Percentiles rank a stretch among this genome's conserved stretches.
Conservation (phyloP, 2,329 filamentous ascomycete genomes). For the Calonectria montana region DNA sequence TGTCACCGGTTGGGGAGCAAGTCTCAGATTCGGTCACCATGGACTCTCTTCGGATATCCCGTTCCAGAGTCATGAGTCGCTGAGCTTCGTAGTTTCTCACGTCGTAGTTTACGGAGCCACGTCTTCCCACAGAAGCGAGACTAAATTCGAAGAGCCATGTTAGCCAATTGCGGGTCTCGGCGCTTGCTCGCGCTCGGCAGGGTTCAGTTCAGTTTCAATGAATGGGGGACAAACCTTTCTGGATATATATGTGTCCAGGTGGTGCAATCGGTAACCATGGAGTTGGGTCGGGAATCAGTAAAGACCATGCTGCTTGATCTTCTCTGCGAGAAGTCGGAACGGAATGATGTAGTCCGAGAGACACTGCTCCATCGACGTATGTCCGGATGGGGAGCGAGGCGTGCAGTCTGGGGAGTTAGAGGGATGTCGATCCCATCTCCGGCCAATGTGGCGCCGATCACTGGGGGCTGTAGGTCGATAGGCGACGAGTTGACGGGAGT, state of each 20-base stretch:
- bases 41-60: constrained; percentile 28
- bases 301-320: constrained; percentile 25
- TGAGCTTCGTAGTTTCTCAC: constrained; percentile 34
- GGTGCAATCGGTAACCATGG: constrained; percentile 29
- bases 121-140: constrained; percentile 25
- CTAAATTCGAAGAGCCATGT: constrained; percentile 24
- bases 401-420: constrained; percentile 23
- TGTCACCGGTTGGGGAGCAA: constrained; percentile 28
- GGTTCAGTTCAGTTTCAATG: neutral
- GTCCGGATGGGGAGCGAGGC: constrained; percentile 31
- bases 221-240: constrained; percentile 41
- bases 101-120: constrained; percentile 32
- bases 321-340: constrained; percentile 33
- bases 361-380: constrained; percentile 23
- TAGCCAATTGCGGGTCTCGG: constrained; percentile 30
- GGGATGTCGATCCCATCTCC: constrained; percentile 27
- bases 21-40: constrained; percentile 25
- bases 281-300: constrained; percentile 28
- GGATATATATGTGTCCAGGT: constrained; percentile 30
- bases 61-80: constrained; percentile 26
- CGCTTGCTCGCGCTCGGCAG: neutral
- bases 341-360: constrained; percentile 31
- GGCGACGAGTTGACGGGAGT: constrained; percentile 29
- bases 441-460: constrained; percentile 35
- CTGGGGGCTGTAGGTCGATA: constrained; percentile 24